Base-by-base conservation (phyloP, 192 early-diverging fungal genomes). In the Dissophora ornata region DNA sequence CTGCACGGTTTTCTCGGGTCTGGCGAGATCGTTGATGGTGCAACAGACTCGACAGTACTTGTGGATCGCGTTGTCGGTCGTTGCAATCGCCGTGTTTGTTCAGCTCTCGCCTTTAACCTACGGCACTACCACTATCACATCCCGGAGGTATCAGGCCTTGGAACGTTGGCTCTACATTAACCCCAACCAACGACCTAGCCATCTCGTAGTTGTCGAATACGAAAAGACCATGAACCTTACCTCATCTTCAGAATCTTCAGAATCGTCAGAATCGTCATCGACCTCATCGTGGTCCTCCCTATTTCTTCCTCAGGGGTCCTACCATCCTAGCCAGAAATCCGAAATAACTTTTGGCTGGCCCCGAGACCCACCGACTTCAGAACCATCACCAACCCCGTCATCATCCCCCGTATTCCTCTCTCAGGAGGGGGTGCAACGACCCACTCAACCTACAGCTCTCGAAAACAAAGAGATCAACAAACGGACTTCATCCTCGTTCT, bases 51-150 rank as follows among this genome's bases (percentile, higher is more conserved):
- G 4, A 15, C 18, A 6, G 16, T 11, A 19, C 0, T 25, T 69
- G 21, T 51, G 28, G 28, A 22, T 52, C 42, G 29, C 34, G 1
- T 15, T 69, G 3, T 22, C 48, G 4, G 13, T 30, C 21, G 30
- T 69, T 0, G 28, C 40, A 1, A 42, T 51, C 2, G 25, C n/a
- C 21, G 48, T 44, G 7, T 69, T 61, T 32, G n/a, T 34, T 10
- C 48, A 36, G 11, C 15, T 69, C 29, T 48, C 57, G 1, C 51
- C 67, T 7, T 46, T 69, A 5, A 68, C 46, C 9, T 68, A 52
- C 38, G 66, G 66, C 1, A 58, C 47, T 1, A 36, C 36, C 2
- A 51, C 7, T 38, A 38, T 38, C 36, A n/a, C n/a, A n/a, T n/a
- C n/a, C n/a, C n/a, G n/a, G n/a, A n/a, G n/a, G 2, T 67, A 51